These are phyloP conservation scores for Penicillium sclerotigenum DNA, from an alignment of 2,329 filamentous ascomycete genomes.

Conservation along the genomic window DNA sequence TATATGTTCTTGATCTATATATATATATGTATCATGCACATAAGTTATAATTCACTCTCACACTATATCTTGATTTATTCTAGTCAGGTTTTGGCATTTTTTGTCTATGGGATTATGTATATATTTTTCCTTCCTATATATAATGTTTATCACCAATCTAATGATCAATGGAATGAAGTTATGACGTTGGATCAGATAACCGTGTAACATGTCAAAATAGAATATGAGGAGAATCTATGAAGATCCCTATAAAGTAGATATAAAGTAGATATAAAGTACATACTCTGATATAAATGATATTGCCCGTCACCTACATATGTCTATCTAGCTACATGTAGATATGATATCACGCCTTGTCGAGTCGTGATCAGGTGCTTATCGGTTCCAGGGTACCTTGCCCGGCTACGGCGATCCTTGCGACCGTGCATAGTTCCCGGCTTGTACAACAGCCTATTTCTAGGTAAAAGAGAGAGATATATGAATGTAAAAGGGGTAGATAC, in stretches of 20 bases:
- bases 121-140: background rate
- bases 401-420: constrained; percentile 4
- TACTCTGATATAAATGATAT: background rate
- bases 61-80: background rate
- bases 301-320: background rate
- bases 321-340: background rate
- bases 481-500: too few species aligned
- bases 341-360: background rate
- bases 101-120: background rate
- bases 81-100: background rate
- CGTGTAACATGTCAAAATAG: background rate
- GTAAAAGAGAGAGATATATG: background rate
- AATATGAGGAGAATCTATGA: background rate
- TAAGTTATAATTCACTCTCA: background rate
- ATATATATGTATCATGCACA: background rate
- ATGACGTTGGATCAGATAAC: constrained; percentile 5
- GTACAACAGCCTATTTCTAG: background rate
- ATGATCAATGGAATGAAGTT: background rate
- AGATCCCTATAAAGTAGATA: background rate
- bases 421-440: background rate
- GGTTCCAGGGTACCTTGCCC: background rate
- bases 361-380: constrained; percentile 5
- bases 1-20: background rate
- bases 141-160: background rate
- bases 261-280: background rate